Evolutionary conservation across 257 asterid species (phyloP), one percentile per base, ranked within the genome.

Genomic region (Nicotiana tabacum): DNA sequence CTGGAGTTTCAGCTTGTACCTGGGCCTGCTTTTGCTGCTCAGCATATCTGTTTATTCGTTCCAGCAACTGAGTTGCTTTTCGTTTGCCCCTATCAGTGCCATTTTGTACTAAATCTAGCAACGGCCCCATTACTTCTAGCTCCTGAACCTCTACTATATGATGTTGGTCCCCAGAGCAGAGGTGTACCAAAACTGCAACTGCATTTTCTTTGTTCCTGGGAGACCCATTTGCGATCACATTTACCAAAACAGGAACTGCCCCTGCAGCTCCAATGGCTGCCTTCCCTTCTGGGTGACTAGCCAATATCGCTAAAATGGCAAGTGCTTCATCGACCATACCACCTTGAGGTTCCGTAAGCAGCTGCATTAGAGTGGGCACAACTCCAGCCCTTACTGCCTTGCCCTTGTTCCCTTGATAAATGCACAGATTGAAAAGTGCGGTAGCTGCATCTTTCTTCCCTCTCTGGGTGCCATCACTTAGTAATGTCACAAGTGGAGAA

Each of bases 371-470:
- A 0, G 93, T 91, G 48, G 97, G 93, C 24, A 96, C 90, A 53
- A 93, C 97, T 46, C 98, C 98, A 1, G 98, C 98, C 87, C 98
- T 85, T 46, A 96, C 95, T 0, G 98, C 97, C 90, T 93, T 96
- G 17, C 97, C 99, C 84, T 94, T 96, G 90, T 96, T 93, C 9
- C 98, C 98, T 83, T 96, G 98, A 88, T 96, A 94, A 85, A 96
- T 96, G 91, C 98, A 93, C 83, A 96, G 83, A 90, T 96, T 94
- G 87, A 96, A 96, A 29, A 96, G 93, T 1, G 99, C 98, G 0
- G 97, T 96, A 0, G 98, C 99, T 0, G 98, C 99, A 61, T 94
- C 99, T 77, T 96, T 96, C 90, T 91, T 96, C 33, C 99, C 99
- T 53, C 98, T 83, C 72, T 88, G 95, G 29, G 92, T 93, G 37